Conservation (phyloP, 179 eudicot genomes). For the Vitellaria paradoxa region DNA sequence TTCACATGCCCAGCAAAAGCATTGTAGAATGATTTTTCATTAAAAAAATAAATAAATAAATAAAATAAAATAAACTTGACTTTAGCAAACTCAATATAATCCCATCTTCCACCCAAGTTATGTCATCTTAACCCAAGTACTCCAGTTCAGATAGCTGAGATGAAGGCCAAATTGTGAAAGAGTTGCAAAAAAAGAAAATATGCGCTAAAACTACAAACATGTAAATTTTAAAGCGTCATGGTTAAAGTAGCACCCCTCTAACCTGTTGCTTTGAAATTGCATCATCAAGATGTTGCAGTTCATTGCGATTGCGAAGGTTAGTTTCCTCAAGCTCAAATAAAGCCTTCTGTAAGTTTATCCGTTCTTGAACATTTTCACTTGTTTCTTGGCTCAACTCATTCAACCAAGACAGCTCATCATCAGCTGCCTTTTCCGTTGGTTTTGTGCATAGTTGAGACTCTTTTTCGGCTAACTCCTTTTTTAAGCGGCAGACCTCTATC, state of each 20-base stretch:
- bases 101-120: too few relatives aligned
- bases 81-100: too few relatives aligned
- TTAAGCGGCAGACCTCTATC: conserved; percentile 72
- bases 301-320: conserved; percentile 61
- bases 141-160: conserved; percentile 2
- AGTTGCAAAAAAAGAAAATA: not conserved
- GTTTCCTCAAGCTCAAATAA: conserved; percentile 80
- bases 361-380: conserved; percentile 82
- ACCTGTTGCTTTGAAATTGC: conserved; percentile 78
- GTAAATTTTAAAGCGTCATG: not conserved
- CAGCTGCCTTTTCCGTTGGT: conserved; percentile 54
- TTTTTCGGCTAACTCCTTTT: conserved; percentile 67
- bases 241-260: conserved; percentile 9
- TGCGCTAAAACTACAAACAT: not conserved
- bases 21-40: too few relatives aligned
- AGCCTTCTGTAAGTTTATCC: conserved; percentile 86
- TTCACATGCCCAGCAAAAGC: too few relatives aligned
- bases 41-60: too few relatives aligned
- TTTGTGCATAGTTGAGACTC: conserved; percentile 56
- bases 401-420: conserved; percentile 75
- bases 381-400: conserved; percentile 72
- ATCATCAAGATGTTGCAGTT: conserved; percentile 78
- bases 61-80: too few relatives aligned
- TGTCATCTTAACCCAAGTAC: not conserved
- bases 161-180: not conserved